These are phyloP conservation scores for Dalechampia spathulata DNA, from an alignment of 441 rosid species.

Conservation along the genomic window DNA sequence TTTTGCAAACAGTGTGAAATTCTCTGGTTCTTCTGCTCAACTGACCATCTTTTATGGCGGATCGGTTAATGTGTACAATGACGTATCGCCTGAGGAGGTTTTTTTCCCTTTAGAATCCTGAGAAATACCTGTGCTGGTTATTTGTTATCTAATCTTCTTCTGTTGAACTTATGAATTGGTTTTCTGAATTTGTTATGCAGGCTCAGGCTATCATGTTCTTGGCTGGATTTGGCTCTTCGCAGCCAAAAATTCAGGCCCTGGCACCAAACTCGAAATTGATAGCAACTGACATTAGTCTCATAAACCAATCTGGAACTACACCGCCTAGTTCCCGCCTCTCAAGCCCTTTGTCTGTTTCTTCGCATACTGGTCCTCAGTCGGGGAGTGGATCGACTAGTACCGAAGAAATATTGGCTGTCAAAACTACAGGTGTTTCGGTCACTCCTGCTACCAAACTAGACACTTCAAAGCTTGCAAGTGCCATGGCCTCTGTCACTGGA, in stretches of 20 bases:
- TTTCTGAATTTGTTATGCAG: conserved; percentile 26
- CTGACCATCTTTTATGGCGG: conserved; percentile 68
- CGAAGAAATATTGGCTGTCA: conserved; percentile 31
- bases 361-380: conserved; percentile 39
- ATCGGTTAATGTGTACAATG: conserved; percentile 51
- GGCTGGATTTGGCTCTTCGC: conserved; percentile 47
- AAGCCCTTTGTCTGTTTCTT: conserved; percentile 49
- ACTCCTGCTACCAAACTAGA: conserved; percentile 36
- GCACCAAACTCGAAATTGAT: conserved; percentile 22
- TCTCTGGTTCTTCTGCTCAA: conserved; percentile 34
- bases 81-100: conserved; percentile 68
- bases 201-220: conserved; percentile 71
- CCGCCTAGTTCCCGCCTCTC: conserved; percentile 30
- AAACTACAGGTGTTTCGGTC: conserved; percentile 30
- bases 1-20: conserved; percentile 25
- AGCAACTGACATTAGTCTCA: conserved; percentile 27
- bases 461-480: conserved; percentile 22
- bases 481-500: conserved; percentile 28
- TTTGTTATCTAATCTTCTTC: background rate
- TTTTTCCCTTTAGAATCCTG: conserved; percentile 19
- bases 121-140: background rate
- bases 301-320: conserved; percentile 26
- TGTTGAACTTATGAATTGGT: conserved; percentile 1
- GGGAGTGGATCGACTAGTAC: conserved; percentile 39
- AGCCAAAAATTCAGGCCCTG: conserved; percentile 28